Evolutionary conservation across 169 alveolate genomes (phyloP), one percentile per base, ranked within the genome.

Genomic region (Neospora caninum): DNA sequence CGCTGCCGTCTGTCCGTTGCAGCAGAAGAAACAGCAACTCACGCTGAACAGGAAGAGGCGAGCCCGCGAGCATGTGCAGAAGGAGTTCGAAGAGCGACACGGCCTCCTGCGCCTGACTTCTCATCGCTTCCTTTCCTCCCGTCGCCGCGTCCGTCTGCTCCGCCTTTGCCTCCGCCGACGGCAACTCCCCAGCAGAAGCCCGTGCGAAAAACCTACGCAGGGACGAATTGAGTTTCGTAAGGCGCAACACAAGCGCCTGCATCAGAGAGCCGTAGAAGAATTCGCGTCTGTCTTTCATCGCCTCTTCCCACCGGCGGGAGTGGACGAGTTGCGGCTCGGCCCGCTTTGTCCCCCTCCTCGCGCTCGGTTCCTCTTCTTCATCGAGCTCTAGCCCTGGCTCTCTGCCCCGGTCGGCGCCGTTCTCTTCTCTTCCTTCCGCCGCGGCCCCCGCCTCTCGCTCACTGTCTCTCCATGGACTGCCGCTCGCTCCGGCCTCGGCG

Each of bases 51-150:
- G 54, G 38, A 16, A 36, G 69, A 42, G 89, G 89, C 42, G 89
- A 25, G 7, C 89, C 89, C 54, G 89, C 54, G 67, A 82, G 89
- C 89, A 82, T 41, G 69, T 82, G 89, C 27, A 82, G 67, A 29
- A 82, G 89, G 38, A 82, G 89, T 4, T 9, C 89, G 29, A 82
- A 45, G 49, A 82, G 67, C 27, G 45, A 27, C 41, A 78, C 45
- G 27, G 41, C 53, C 43, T 78, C 45, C 83, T 70, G 38, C 34
- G 39, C 87, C 34, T 34, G 87, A 20, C 13, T 4, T 20, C 31
- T 64, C 78, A 29, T 64, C 78, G 31, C 87, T 22, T 20, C 87
- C 53, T 34, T 29, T 31, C 0, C 6, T 78, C 87, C 2, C 42
- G 31, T 22, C 29, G 53, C 45, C 34, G 31, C 87, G 13, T 20